These are phyloP conservation scores for Aspergillus cejpii DNA, from an alignment of 2,329 filamentous ascomycete species.

Conservation along the genomic window DNA sequence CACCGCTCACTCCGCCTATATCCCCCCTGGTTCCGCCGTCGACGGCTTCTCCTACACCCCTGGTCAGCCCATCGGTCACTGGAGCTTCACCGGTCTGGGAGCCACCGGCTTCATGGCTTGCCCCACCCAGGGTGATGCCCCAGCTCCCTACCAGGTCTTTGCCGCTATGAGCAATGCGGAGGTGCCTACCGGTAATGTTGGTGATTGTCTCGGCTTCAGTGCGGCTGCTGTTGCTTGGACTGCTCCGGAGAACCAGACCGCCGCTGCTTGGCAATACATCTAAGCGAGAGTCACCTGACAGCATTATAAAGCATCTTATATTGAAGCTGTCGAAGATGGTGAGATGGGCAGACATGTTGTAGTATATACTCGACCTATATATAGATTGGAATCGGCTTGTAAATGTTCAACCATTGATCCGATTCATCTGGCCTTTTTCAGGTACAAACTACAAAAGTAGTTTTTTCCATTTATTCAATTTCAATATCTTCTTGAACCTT, in stretches of 20 bases:
- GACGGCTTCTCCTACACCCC: slow-evolving; percentile 45
- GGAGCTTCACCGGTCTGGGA: slow-evolving; percentile 28
- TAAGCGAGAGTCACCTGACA: slow-evolving; percentile 13
- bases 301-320: not conserved
- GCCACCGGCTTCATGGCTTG: slow-evolving; percentile 41
- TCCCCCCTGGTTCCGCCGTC: slow-evolving; percentile 46
- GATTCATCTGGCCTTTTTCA: too few species aligned
- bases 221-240: slow-evolving; percentile 23
- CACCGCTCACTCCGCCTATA: slow-evolving; percentile 47
- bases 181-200: slow-evolving; percentile 34
- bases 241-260: slow-evolving; percentile 13
- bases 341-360: too few species aligned
- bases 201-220: slow-evolving; percentile 35
- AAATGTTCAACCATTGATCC: too few species aligned
- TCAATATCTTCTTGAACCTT: too few species aligned
- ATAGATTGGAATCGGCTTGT: too few species aligned
- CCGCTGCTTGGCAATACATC: slow-evolving; percentile 37
- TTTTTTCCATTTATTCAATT: too few species aligned
- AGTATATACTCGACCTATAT: too few species aligned
- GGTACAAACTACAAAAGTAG: too few species aligned
- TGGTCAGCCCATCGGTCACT: slow-evolving; percentile 21
- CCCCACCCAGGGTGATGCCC: slow-evolving; percentile 20
- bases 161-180: slow-evolving; percentile 33
- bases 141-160: slow-evolving; percentile 35
- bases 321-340: too few species aligned